Evolutionary conservation across 2,329 filamentous ascomycete genomes (phyloP).

Genomic region (Ophiostoma tasmaniense): DNA sequence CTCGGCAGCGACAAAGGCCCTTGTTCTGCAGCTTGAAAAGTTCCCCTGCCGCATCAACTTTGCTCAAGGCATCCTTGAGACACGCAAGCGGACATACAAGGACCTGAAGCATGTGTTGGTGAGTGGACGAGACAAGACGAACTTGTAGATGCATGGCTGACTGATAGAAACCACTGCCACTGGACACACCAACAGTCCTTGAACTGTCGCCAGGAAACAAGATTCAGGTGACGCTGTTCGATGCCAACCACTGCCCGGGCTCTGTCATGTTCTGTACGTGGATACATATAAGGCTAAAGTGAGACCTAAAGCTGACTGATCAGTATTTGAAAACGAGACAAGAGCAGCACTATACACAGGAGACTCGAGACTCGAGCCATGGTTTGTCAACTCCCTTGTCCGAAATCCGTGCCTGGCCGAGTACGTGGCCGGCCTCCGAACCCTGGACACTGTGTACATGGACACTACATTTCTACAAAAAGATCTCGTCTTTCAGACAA

Average conservation of each 20-base stretch:
- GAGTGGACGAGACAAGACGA: slow-evolving; percentile 22
- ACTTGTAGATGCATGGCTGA: background rate
- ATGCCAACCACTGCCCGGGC: slow-evolving; percentile 87
- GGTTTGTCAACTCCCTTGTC: slow-evolving; percentile 69
- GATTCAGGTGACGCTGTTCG: slow-evolving; percentile 76
- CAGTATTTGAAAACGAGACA: slow-evolving; percentile 63
- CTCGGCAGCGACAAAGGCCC: slow-evolving; percentile 71
- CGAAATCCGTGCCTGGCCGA: slow-evolving; percentile 67
- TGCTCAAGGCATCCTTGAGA: slow-evolving; percentile 67
- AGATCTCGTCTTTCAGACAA: slow-evolving; percentile 43
- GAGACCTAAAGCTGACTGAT: background rate
- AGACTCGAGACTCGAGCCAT: slow-evolving; percentile 76
- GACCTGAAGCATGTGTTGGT: slow-evolving; percentile 60
- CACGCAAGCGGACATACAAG: slow-evolving; percentile 64
- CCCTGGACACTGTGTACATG: slow-evolving; percentile 74
- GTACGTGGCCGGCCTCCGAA: slow-evolving; percentile 58
- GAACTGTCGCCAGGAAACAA: slow-evolving; percentile 59
- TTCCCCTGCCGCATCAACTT: slow-evolving; percentile 76
- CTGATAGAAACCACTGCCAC: slow-evolving; percentile 62
- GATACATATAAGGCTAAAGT: too few relatives aligned
- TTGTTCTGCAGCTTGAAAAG: slow-evolving; percentile 72
- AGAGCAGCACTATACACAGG: slow-evolving; percentile 81
- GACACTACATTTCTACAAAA: slow-evolving; percentile 65
- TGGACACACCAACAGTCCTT: slow-evolving; percentile 69
- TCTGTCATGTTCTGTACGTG: slow-evolving; percentile 74